A percentile compares a stretch with the other conserved stretches of the same genome.
phyloP scores from a whole-genome alignment of 179 eudicot species.

The Camellia oleifera region DNA sequence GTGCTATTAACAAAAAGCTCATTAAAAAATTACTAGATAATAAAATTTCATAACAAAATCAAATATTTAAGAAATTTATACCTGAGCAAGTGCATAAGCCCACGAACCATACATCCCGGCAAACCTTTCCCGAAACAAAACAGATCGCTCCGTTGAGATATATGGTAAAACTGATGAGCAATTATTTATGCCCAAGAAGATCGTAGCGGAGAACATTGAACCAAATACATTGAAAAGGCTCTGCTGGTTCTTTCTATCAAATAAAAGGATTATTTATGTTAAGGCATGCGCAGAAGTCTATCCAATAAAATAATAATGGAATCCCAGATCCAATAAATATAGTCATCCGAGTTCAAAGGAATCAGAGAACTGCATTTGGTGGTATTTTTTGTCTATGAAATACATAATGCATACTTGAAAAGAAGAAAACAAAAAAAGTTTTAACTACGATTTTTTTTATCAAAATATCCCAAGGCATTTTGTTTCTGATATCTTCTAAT shows the following conservation, averaged over 20 bases:
- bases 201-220: constrained; percentile 28
- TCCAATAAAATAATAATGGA: not conserved
- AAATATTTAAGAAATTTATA: constrained; percentile 24
- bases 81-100: constrained; percentile 85
- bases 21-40: not conserved
- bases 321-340: not conserved
- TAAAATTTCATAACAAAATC: not conserved
- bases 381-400: not conserved
- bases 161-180: constrained; percentile 43
- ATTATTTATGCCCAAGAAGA: constrained; percentile 59
- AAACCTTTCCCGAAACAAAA: constrained; percentile 72
- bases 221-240: constrained; percentile 60
- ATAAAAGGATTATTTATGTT: constrained; percentile 14
- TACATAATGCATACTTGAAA: not conserved
- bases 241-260: constrained; percentile 64
- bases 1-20: not conserved
- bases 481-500: not conserved
- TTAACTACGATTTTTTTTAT: too few species aligned
- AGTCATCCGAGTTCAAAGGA: too few species aligned
- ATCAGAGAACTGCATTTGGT: not conserved
- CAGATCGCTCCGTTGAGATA: constrained; percentile 59
- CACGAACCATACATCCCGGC: constrained; percentile 85
- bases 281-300: not conserved
- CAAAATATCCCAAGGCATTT: not conserved
- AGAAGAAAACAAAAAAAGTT: not conserved